A percentile compares a stretch with the other conserved stretches of the same genome.
Evolutionary conservation across 2,329 filamentous ascomycete genomes (phyloP).

Genomic region (Albifimbria verrucaria): DNA sequence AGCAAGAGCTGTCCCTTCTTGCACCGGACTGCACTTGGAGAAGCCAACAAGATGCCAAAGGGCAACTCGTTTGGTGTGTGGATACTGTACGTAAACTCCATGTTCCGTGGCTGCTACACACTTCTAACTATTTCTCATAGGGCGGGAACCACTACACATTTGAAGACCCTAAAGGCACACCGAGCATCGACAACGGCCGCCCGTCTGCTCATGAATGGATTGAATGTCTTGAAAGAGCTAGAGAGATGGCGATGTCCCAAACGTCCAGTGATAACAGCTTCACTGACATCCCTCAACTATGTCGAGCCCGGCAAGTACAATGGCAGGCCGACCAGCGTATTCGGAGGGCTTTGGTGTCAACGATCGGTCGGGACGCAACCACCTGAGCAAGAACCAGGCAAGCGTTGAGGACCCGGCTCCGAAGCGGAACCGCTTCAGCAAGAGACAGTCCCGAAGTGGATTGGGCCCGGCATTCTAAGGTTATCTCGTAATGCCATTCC

Average conservation of each 20-base stretch:
- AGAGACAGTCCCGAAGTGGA: conserved; percentile 91
- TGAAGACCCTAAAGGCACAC: conserved; percentile 77
- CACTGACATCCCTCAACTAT: conserved; percentile 67
- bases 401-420: conserved; percentile 48
- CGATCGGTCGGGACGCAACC: conserved; percentile 53
- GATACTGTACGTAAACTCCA: conserved; percentile 73
- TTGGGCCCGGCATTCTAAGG: conserved; percentile 77
- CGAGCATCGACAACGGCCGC: conserved; percentile 57
- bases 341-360: conserved; percentile 45
- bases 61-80: conserved; percentile 82
- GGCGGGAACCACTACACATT: conserved; percentile 88
- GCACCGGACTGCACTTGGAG: conserved; percentile 73
- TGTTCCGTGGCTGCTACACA: neutral
- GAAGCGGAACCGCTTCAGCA: conserved; percentile 74
- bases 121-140: conserved; percentile 42
- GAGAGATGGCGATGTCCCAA: conserved; percentile 77
- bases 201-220: conserved; percentile 87
- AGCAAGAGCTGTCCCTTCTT: conserved; percentile 85
- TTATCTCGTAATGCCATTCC: neutral
- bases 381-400: conserved; percentile 57
- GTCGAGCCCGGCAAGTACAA: conserved; percentile 74
- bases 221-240: conserved; percentile 80
- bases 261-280: conserved; percentile 65
- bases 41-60: conserved; percentile 80
- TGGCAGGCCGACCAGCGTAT: conserved; percentile 57